phyloP scores from a whole-genome alignment of 495 filamentous ascomycete genomes.

The Rhypophila decipiens region DNA sequence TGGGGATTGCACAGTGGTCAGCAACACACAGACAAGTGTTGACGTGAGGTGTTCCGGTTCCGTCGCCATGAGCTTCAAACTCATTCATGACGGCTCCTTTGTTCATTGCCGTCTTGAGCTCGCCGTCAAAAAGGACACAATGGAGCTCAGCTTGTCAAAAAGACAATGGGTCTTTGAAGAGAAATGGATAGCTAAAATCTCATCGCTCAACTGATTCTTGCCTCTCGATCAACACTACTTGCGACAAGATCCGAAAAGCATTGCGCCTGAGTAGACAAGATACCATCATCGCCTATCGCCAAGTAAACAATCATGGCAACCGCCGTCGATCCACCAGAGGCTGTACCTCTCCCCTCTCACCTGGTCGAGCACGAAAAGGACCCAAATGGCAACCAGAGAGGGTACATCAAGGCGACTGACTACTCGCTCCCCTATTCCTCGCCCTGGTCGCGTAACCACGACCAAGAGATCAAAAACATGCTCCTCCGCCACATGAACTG shows the following conservation, averaged over 20 bases:
- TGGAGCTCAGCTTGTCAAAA: too few species aligned
- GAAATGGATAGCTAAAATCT: too few species aligned
- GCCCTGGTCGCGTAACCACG: conserved; percentile 19
- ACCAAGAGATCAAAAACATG: conserved; percentile 6
- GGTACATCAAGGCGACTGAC: conserved; percentile 28
- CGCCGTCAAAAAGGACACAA: too few species aligned
- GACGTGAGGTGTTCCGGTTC: too few species aligned
- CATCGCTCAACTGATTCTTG: too few species aligned
- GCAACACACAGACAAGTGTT: too few species aligned
- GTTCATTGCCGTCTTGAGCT: too few species aligned
- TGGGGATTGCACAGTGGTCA: too few species aligned
- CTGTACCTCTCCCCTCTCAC: conserved; percentile 10
- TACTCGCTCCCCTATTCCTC: conserved; percentile 27
- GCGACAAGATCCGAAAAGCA: neutral
- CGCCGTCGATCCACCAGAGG: conserved; percentile 2
- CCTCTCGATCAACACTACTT: too few species aligned
- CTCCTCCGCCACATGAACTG: conserved; percentile 43
- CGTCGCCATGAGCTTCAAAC: too few species aligned
- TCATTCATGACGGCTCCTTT: too few species aligned
- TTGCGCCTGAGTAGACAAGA: neutral
- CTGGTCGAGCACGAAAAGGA: conserved; percentile 25
- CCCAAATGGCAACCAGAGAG: conserved; percentile 13
- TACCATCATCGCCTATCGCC: neutral
- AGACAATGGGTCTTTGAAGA: too few species aligned
- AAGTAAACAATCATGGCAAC: neutral